Evolutionary conservation across 768 basidiomycete species (phyloP), one percentile per base, ranked within the genome.

Genomic region (Lanmaoa pseudosensibilis): DNA sequence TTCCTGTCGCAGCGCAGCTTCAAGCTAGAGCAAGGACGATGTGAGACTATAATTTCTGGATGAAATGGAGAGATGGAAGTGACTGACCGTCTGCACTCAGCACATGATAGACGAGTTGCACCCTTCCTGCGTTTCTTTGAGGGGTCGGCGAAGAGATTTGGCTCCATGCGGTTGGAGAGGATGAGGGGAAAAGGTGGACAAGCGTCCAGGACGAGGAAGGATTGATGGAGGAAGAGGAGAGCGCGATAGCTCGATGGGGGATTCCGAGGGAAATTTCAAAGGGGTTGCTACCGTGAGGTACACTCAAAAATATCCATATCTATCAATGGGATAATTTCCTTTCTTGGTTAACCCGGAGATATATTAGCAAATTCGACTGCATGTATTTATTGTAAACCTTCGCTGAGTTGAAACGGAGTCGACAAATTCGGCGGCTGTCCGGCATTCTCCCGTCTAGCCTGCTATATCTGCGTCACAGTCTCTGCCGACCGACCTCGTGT

Each of bases 71-170:
- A n/a, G n/a, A n/a, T n/a, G 21, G 46, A 33, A 23, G 40, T 1
- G 56, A 57, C 70, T 40, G 57, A 86, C 88, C 89, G 81, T 68
- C 89, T 79, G 66, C 89, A 92, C 62, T 92, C 89, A 25, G 89
- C 89, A 65, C 89, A 91, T 13, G 87, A 89, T 45, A 90, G 78
- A 41, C 89, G 81, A 6, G 86, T 88, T 7, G 89, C 88, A 38
- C 88, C 88, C 59, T 85, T 86, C 68, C 84, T 77, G 34, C 83
- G 78, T 66, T 85, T 85, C 73, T 84, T 86, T 2, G 74, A 57
- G 3, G 76, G 73, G 56, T 68, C 72, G 5, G 75, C 62, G 40
- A 68, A 69, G 19, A 64, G 16, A 9, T 23, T 54, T 15, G 60
- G 57, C 19, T 72, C 70, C 70, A 72, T 72, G 21, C 5, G 25